phyloP scores from a whole-genome alignment of 2,329 filamentous ascomycete species.

The Botrytis porri region DNA sequence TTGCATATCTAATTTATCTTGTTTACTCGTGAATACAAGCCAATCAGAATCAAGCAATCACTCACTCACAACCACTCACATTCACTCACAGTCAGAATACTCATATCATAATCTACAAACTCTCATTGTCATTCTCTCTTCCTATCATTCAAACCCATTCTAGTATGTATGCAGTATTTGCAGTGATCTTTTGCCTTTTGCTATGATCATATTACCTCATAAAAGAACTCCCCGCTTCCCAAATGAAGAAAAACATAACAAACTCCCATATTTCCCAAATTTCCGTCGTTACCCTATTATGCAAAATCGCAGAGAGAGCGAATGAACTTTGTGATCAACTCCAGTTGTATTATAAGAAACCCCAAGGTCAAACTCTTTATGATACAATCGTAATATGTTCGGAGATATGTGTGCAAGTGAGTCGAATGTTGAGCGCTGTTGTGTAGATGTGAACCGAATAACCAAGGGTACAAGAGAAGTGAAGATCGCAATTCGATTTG shows the following conservation, averaged over 20 bases:
- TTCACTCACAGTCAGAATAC: neutral
- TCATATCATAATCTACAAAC: constrained; percentile 15
- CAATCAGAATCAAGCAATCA: neutral
- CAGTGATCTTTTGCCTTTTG: constrained; percentile 8
- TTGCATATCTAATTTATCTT: neutral
- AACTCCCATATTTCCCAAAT: constrained; percentile 11
- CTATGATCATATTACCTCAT: constrained; percentile 12
- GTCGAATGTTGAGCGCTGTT: neutral
- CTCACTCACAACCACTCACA: neutral
- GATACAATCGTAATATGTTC: constrained; percentile 20
- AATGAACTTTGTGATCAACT: constrained; percentile 7
- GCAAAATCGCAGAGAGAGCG: constrained; percentile 17
- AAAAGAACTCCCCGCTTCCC: constrained; percentile 14
- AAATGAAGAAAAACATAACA: neutral
- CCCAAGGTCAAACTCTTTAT: constrained; percentile 17
- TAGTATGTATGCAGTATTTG: constrained; percentile 18
- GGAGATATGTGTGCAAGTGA: constrained; percentile 12
- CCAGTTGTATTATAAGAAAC: constrained; percentile 9
- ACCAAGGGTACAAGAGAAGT: constrained; percentile 8
- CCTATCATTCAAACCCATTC: constrained; percentile 14
- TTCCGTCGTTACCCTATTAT: constrained; percentile 18
- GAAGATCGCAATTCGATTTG: constrained; percentile 6
- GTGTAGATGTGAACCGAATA: constrained; percentile 3
- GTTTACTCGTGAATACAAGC: neutral
- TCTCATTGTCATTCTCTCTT: constrained; percentile 17